Conservation (phyloP, 495 filamentous ascomycete species). For the Daldinia grandis region DNA sequence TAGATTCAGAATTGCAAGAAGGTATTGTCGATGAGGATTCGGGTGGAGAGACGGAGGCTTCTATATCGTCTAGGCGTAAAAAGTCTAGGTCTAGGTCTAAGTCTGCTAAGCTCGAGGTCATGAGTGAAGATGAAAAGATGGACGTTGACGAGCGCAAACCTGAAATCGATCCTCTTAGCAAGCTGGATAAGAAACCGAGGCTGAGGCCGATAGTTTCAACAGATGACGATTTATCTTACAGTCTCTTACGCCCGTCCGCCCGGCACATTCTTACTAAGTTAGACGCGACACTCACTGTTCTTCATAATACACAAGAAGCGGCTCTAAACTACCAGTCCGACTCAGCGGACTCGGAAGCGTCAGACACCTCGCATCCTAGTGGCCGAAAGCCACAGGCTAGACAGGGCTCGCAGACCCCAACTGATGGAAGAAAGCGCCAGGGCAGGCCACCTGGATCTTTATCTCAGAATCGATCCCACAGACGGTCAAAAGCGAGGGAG, state of each 20-base stretch:
- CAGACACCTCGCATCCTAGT: conserved; percentile 35
- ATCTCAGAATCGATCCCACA: conserved; percentile 6
- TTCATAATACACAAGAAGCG: conserved; percentile 69
- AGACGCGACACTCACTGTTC: conserved; percentile 69
- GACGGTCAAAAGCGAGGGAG: conserved; percentile 1
- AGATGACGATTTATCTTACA: conserved; percentile 67
- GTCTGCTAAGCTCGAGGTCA: conserved; percentile 27
- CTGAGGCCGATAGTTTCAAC: conserved; percentile 45
- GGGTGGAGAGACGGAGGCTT: conserved; percentile 18
- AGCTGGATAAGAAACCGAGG: conserved; percentile 3
- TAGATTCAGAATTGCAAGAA: conserved; percentile 16
- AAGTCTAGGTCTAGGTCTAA: conserved; percentile 21
- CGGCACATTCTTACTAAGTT: conserved; percentile 70
- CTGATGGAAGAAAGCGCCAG: conserved; percentile 23
- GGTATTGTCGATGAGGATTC: conserved; percentile 15
- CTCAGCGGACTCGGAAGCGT: conserved; percentile 44
- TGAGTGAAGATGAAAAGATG: conserved; percentile 33
- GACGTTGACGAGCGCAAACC: conserved; percentile 28
- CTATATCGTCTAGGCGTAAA: conserved; percentile 5
- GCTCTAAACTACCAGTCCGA: conserved; percentile 47
- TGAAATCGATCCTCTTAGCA: conserved; percentile 15
- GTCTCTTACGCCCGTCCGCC: conserved; percentile 68
- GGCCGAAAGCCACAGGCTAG: conserved; percentile 8
- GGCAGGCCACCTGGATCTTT: conserved; percentile 14
- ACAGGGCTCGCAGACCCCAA: conserved; percentile 25